phyloP scores from a whole-genome alignment of 306 rosid genomes.

The Medicago ruthenica region DNA sequence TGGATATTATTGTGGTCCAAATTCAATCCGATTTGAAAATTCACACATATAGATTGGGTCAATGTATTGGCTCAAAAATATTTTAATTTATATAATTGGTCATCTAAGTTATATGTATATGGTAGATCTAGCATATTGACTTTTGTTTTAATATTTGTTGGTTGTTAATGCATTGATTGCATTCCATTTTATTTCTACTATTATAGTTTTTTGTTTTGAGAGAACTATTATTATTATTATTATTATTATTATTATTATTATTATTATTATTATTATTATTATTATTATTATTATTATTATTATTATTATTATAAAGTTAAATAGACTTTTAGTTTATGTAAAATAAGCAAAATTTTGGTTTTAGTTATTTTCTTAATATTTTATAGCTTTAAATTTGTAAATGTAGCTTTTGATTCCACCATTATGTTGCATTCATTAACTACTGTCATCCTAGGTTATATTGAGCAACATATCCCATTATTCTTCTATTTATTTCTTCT shows the following conservation, averaged over 20 bases:
- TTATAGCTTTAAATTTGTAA: not conserved
- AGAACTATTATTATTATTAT: too few species aligned
- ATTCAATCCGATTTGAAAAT: not conserved
- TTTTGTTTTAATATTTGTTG: not conserved
- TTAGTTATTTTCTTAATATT: too few species aligned
- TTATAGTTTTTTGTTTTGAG: too few species aligned
- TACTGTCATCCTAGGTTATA: too few species aligned
- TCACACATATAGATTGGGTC: not conserved
- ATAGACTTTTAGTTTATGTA: too few species aligned
- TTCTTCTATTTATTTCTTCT: too few species aligned
- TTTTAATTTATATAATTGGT: not conserved
- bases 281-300: too few species aligned
- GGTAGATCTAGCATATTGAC: constrained; percentile 5
- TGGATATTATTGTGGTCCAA: not conserved
- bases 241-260: too few species aligned
- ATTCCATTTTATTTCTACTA: not conserved
- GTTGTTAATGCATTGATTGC: not conserved
- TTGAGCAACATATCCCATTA: too few species aligned
- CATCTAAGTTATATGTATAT: not conserved
- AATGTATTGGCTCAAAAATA: not conserved
- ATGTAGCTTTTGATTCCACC: not conserved
- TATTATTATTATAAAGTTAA: too few species aligned
- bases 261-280: too few species aligned
- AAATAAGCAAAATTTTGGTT: too few species aligned
- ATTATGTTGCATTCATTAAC: not conserved